These are phyloP conservation scores for Juncus effusus DNA, from an alignment of 176 grass and related monocot genomes.

Conservation along the genomic window DNA sequence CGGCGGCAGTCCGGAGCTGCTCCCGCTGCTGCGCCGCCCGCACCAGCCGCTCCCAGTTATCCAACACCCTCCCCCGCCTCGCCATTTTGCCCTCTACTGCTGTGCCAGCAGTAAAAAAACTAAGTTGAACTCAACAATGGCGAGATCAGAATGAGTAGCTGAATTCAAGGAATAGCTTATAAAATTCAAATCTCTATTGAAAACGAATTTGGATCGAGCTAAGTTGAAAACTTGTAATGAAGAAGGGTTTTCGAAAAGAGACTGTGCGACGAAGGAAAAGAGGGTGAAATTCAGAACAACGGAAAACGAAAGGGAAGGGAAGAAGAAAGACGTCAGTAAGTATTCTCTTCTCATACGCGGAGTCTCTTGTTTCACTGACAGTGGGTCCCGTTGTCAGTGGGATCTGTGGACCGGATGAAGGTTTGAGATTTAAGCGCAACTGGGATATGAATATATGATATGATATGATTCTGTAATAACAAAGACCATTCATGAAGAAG, in stretches of 20 bases:
- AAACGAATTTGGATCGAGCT: no score
- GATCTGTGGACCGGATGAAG: neutral
- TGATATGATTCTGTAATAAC: no score
- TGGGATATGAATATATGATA: no score
- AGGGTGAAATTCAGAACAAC: neutral
- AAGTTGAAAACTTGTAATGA: no score
- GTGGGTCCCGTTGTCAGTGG: neutral
- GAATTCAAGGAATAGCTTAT: neutral
- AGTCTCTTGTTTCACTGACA: neutral
- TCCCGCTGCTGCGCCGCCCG: constrained; percentile 52
- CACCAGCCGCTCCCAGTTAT: constrained; percentile 91
- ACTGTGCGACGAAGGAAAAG: neutral
- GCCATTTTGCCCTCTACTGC: constrained; percentile 8
- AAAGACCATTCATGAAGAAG: no score
- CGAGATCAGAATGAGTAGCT: constrained; percentile 18
- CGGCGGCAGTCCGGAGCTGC: constrained; percentile 24
- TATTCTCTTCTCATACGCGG: no score
- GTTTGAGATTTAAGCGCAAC: no score
- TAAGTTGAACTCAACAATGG: neutral
- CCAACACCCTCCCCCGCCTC: constrained; percentile 38
- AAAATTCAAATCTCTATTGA: no score
- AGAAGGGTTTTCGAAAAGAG: neutral
- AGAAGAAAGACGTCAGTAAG: no score
- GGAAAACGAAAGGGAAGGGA: no score
- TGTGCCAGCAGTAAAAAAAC: no score